These are phyloP conservation scores for Mycena polygramma DNA, from an alignment of 768 basidiomycete genomes.

Conservation along the genomic window DNA sequence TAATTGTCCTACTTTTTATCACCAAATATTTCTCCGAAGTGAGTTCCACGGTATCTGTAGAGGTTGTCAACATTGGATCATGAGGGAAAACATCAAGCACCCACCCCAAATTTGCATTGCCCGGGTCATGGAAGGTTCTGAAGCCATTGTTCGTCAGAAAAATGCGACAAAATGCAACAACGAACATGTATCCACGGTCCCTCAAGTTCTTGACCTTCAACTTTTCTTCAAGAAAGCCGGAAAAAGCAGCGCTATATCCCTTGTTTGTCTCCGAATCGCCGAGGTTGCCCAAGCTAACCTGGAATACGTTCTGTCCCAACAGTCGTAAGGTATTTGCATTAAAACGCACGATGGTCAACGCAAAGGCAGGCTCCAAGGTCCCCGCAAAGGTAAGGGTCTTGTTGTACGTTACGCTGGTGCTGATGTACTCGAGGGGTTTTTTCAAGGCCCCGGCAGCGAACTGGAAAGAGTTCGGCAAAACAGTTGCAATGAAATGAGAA, in stretches of 20 bases:
- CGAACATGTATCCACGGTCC: slow-evolving; percentile 59
- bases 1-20: slow-evolving; percentile 4
- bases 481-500: no score
- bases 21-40: slow-evolving; percentile 39
- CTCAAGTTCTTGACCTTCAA: slow-evolving; percentile 50
- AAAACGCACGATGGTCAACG: slow-evolving; percentile 66
- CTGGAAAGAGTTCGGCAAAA: slow-evolving; percentile 46
- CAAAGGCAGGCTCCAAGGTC: slow-evolving; percentile 64
- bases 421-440: slow-evolving; percentile 69
- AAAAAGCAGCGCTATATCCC: slow-evolving; percentile 63
- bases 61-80: neutral
- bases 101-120: slow-evolving; percentile 38
- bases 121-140: slow-evolving; percentile 40
- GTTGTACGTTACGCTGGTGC: slow-evolving; percentile 67
- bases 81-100: neutral
- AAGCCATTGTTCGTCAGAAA: neutral
- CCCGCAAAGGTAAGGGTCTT: slow-evolving; percentile 68
- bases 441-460: slow-evolving; percentile 63
- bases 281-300: slow-evolving; percentile 73
- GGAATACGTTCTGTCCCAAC: slow-evolving; percentile 49
- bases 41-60: slow-evolving; percentile 36
- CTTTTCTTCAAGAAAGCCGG: slow-evolving; percentile 51
- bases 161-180: neutral
- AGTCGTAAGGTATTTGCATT: neutral
- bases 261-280: slow-evolving; percentile 61